Conservation (phyloP, 1,284 basidiomycete species). For the Ceratobasidium sp. region DNA sequence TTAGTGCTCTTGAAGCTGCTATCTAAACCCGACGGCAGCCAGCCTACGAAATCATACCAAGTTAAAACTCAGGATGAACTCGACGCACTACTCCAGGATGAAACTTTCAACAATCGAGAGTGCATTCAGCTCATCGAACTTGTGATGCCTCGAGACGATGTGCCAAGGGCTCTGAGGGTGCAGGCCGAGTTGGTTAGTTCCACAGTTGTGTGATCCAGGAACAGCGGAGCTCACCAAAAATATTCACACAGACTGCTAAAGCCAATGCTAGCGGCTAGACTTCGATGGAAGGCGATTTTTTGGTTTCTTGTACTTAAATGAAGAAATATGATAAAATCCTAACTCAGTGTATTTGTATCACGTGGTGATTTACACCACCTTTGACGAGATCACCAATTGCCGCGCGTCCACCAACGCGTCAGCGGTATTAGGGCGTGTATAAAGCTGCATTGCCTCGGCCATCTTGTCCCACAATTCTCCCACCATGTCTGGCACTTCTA, state of each 20-base stretch:
- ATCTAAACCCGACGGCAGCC: constrained; percentile 63
- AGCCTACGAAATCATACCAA: constrained; percentile 71
- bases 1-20: constrained; percentile 44
- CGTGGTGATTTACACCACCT: background rate
- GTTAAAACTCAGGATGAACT: constrained; percentile 74
- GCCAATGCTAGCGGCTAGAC: constrained; percentile 21
- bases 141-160: constrained; percentile 77
- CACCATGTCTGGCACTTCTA: constrained; percentile 32
- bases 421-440: constrained; percentile 15
- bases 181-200: constrained; percentile 59
- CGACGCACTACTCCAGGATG: constrained; percentile 67
- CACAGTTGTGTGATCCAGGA: background rate
- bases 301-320: background rate
- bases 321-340: background rate
- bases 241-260: constrained; percentile 9
- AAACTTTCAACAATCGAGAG: constrained; percentile 66
- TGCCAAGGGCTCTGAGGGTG: constrained; percentile 70
- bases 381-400: background rate
- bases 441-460: constrained; percentile 6
- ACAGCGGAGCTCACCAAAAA: background rate
- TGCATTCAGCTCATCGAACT: constrained; percentile 84
- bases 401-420: constrained; percentile 40
- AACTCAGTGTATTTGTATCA: background rate
- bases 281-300: background rate
- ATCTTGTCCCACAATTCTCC: background rate